A percentile compares a stretch with the other conserved stretches of the same genome.
Conservation (phyloP, 345 rosid species). For the Psidium guajava region DNA sequence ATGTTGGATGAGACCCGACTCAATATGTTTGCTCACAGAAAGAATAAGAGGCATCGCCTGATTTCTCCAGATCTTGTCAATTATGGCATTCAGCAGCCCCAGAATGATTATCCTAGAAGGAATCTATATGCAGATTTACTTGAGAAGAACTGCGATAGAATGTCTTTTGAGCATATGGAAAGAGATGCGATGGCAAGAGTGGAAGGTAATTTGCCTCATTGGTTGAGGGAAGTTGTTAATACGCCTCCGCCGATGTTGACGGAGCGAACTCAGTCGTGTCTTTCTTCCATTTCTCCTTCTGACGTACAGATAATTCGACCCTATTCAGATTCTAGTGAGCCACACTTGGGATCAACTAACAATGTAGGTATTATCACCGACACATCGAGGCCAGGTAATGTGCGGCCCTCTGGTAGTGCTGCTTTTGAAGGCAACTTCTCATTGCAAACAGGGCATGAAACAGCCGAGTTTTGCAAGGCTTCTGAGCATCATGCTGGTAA, state of each 20-base stretch:
- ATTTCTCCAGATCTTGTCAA: neutral
- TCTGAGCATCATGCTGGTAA: neutral
- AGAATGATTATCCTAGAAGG: neutral
- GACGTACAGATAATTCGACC: slow-evolving; percentile 2
- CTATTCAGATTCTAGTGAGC: neutral
- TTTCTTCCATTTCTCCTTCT: slow-evolving; percentile 1
- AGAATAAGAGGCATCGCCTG: neutral
- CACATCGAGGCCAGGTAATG: neutral
- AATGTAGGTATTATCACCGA: neutral
- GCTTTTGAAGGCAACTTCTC: neutral
- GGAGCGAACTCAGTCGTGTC: neutral
- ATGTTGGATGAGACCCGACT: slow-evolving; percentile 17
- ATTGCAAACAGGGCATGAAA: neutral
- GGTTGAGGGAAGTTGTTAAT: slow-evolving; percentile 28
- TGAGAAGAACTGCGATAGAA: neutral
- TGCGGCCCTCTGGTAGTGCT: slow-evolving; percentile 1
- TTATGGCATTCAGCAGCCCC: slow-evolving; percentile 4
- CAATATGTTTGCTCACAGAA: slow-evolving; percentile 13
- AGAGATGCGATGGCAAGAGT: neutral
- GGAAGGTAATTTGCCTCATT: slow-evolving; percentile 21
- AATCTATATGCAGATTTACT: slow-evolving; percentile 1
- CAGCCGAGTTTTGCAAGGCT: neutral
- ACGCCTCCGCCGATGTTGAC: slow-evolving; percentile 11
- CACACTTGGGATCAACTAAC: neutral
- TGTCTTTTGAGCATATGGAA: neutral